Conservation (phyloP, 192 early-diverging fungal species). For the Coemansia sp. region DNA sequence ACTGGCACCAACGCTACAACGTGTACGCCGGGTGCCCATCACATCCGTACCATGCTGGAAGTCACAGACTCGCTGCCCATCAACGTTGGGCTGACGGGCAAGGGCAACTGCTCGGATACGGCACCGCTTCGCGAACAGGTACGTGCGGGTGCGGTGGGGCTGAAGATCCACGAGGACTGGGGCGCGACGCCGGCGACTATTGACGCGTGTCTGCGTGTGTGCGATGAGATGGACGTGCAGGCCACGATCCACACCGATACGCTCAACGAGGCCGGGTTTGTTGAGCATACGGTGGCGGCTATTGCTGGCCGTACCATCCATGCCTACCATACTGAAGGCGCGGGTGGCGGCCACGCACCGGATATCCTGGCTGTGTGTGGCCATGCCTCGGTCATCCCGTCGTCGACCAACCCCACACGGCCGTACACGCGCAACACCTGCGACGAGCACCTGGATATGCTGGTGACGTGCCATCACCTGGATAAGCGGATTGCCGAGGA, state of each 20-base stretch:
- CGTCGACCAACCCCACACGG: constrained; percentile 93
- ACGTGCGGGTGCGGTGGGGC: constrained; percentile 76
- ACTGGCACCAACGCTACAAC: constrained; percentile 96
- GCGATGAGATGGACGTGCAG: constrained; percentile 84
- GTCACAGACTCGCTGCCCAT: constrained; percentile 84
- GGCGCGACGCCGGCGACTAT: constrained; percentile 93
- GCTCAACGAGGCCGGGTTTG: constrained; percentile 95
- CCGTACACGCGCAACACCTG: constrained; percentile 92
- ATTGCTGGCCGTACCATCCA: constrained; percentile 91
- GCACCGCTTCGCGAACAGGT: constrained; percentile 78
- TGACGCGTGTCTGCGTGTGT: constrained; percentile 77
- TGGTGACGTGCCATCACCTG: constrained; percentile 98
- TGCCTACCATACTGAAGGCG: constrained; percentile 95
- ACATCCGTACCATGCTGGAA: constrained; percentile 86
- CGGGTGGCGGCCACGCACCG: constrained; percentile 92
- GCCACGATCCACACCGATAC: constrained; percentile 96
- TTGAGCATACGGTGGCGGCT: constrained; percentile 82
- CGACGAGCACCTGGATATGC: constrained; percentile 98
- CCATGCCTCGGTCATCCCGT: constrained; percentile 82
- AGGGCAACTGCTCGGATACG: constrained; percentile 73
- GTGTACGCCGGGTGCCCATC: constrained; percentile 78
- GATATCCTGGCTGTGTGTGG: constrained; percentile 75
- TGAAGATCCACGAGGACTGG: constrained; percentile 96
- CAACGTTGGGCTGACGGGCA: constrained; percentile 94
- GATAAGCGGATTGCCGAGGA: constrained; percentile 91